Conservation (phyloP, 768 basidiomycete genomes). For the Russula earlei region DNA sequence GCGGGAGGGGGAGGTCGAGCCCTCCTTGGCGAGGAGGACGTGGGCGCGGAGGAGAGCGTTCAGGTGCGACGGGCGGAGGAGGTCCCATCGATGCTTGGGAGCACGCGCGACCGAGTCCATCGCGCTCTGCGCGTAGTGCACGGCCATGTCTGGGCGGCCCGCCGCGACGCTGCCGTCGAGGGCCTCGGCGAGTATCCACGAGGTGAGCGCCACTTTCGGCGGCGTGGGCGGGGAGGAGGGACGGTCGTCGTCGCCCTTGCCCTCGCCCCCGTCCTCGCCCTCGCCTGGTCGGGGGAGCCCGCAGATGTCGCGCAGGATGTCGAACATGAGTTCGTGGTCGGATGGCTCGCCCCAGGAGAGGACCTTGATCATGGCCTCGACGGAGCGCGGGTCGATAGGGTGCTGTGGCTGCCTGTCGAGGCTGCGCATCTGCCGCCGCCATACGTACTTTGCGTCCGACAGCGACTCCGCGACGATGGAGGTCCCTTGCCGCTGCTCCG, state of each 20-base stretch:
- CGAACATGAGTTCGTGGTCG: conserved; percentile 60
- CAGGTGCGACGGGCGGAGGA: not conserved
- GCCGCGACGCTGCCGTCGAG: conserved; percentile 47
- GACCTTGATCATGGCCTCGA: conserved; percentile 43
- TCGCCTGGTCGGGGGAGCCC: conserved; percentile 47
- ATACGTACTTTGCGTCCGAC: conserved; percentile 59
- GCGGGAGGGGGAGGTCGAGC: not conserved
- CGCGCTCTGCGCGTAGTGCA: conserved; percentile 52
- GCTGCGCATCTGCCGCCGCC: conserved; percentile 54
- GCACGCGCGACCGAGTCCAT: conserved; percentile 32
- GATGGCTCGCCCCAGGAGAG: conserved; percentile 44
- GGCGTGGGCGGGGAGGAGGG: conserved; percentile 22
- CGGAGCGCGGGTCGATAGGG: conserved; percentile 43
- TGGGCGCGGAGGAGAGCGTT: not conserved
- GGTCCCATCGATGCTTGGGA: too few species aligned
- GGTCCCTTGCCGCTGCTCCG: not conserved
- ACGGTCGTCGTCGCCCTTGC: too few species aligned
- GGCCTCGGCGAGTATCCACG: conserved; percentile 42
- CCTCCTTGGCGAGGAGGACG: not conserved
- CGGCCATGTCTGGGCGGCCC: conserved; percentile 37
- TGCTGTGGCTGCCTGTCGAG: conserved; percentile 38
- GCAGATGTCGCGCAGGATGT: conserved; percentile 51
- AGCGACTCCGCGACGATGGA: conserved; percentile 21
- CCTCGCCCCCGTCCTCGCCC: not conserved
- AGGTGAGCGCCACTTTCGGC: conserved; percentile 33